Percentiles rank a stretch among this genome's conserved stretches.
Conservation (phyloP, 225 moss, liverwort and hornwort genomes). For the Anthoceros angustus region DNA sequence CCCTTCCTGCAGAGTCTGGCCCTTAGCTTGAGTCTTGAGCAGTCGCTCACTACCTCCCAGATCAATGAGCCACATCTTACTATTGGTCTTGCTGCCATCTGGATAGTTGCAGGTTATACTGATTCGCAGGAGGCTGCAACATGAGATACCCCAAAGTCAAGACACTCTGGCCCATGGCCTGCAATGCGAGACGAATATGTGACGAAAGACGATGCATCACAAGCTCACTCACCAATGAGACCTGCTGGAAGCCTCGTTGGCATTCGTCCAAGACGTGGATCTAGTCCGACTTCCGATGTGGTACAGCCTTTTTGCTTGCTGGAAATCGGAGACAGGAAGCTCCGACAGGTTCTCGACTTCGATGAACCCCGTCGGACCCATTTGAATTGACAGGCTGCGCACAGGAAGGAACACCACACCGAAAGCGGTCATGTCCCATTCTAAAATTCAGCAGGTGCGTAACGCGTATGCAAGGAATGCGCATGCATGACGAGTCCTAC, state of each 20-base stretch:
- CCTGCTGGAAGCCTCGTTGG: slow-evolving; percentile 43
- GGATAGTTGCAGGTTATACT: slow-evolving; percentile 27
- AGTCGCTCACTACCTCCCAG: slow-evolving; percentile 52
- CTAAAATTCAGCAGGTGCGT: not conserved
- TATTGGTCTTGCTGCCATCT: slow-evolving; percentile 20
- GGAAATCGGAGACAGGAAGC: slow-evolving; percentile 28
- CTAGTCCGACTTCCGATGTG: slow-evolving; percentile 33
- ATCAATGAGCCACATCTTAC: slow-evolving; percentile 48
- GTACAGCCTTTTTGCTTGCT: slow-evolving; percentile 32
- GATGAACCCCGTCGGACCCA: slow-evolving; percentile 43
- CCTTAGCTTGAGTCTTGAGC: slow-evolving; percentile 47
- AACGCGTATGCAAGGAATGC: not conserved
- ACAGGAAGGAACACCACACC: not conserved
- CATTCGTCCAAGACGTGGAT: slow-evolving; percentile 45
- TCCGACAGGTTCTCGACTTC: slow-evolving; percentile 48
- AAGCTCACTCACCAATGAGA: slow-evolving; percentile 36
- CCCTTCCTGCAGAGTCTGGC: slow-evolving; percentile 47
- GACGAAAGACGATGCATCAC: slow-evolving; percentile 2
- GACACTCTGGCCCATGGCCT: not conserved
- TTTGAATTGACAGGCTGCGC: slow-evolving; percentile 18
- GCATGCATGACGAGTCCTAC: slow-evolving; percentile 13
- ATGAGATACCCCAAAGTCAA: not conserved
- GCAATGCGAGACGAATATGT: not conserved
- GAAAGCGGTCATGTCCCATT: not conserved
- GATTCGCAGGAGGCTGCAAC: slow-evolving; percentile 38